Conservation (phyloP, 2,329 filamentous ascomycete species). For the Grosmannia clavigera region DNA sequence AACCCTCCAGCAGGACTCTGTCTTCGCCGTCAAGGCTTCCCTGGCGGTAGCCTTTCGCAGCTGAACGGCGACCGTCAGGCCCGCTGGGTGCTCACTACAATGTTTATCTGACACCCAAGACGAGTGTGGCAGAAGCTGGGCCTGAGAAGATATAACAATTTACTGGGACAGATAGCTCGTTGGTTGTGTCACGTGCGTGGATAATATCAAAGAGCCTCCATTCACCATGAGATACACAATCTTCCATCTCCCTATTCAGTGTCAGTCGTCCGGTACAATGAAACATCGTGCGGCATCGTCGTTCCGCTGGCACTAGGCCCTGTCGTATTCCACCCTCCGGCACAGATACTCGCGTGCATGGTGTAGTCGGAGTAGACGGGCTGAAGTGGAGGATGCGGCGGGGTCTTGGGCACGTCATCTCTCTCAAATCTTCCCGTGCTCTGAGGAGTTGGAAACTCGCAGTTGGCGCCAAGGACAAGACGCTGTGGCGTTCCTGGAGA, state of each 20-base stretch:
- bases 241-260: not conserved
- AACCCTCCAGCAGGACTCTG: conserved; percentile 28
- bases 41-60: conserved; percentile 18
- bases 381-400: not conserved
- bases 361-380: not conserved
- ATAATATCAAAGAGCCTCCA: not conserved
- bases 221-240: not conserved
- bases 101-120: not conserved
- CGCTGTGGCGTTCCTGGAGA: not conserved
- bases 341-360: not conserved
- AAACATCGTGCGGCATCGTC: not conserved
- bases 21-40: conserved; percentile 24
- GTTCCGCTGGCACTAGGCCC: not conserved
- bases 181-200: not conserved
- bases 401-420: not conserved
- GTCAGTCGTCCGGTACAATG: not conserved
- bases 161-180: not conserved
- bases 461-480: not conserved
- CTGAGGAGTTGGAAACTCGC: not conserved
- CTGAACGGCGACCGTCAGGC: not conserved
- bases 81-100: not conserved
- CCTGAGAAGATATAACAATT: not conserved
- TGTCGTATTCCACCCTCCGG: not conserved
- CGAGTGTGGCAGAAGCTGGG: not conserved
- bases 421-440: not conserved